phyloP scores from a whole-genome alignment of 768 basidiomycete genomes.

The Inosperma sp. region DNA sequence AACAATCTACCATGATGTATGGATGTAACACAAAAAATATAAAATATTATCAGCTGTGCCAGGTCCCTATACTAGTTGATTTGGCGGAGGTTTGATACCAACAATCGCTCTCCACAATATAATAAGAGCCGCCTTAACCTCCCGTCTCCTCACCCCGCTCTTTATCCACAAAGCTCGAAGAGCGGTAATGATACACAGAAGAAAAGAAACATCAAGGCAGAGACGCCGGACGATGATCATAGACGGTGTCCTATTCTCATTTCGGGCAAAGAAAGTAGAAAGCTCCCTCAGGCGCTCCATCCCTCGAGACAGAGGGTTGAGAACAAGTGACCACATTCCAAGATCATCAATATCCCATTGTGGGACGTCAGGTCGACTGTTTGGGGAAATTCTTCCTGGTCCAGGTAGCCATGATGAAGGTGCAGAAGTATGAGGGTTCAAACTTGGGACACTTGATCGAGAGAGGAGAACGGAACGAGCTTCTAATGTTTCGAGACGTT shows the following conservation, averaged over 20 bases:
- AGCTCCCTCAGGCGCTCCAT: slow-evolving; percentile 46
- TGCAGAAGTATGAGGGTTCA: too few relatives aligned
- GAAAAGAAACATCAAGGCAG: slow-evolving; percentile 73
- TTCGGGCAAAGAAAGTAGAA: slow-evolving; percentile 53
- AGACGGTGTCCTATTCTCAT: slow-evolving; percentile 60
- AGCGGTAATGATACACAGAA: slow-evolving; percentile 58
- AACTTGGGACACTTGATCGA: too few relatives aligned
- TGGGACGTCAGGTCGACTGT: slow-evolving; percentile 28
- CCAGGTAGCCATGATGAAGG: slow-evolving; percentile 32
- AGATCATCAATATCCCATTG: slow-evolving; percentile 76
- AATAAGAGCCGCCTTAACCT: slow-evolving; percentile 59
- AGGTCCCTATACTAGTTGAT: neutral
- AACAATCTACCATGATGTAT: neutral
- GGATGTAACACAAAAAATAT: neutral
- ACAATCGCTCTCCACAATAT: slow-evolving; percentile 68
- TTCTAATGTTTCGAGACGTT: slow-evolving; percentile 74
- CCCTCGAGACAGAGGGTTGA: slow-evolving; percentile 58
- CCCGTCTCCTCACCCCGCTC: slow-evolving; percentile 64
- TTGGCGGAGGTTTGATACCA: slow-evolving; percentile 45
- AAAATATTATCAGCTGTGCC: neutral
- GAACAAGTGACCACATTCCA: slow-evolving; percentile 75
- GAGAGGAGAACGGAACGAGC: slow-evolving; percentile 38
- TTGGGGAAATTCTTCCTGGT: slow-evolving; percentile 41
- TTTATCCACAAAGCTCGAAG: slow-evolving; percentile 59
- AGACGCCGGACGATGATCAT: slow-evolving; percentile 67